Conservation (phyloP, 768 basidiomycete genomes). For the Tylopilus sp. region DNA sequence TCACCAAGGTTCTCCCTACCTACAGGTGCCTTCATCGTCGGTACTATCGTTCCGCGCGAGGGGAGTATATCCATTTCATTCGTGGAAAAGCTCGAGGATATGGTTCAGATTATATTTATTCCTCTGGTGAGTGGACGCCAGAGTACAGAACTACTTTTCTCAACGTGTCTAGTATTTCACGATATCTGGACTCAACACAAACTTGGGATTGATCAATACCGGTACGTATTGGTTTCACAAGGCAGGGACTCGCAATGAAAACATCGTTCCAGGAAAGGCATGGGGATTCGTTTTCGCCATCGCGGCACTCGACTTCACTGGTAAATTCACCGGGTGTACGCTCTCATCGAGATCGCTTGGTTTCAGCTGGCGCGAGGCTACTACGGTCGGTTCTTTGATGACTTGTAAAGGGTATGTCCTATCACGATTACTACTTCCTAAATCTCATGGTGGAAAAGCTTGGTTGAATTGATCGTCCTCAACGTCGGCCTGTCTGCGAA, state of each 20-base stretch:
- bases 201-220: slow-evolving; percentile 79
- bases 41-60: slow-evolving; percentile 81
- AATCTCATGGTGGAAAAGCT: slow-evolving; percentile 37
- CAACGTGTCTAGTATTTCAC: slow-evolving; percentile 75
- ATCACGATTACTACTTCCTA: not conserved
- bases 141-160: not conserved
- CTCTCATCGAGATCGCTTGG: slow-evolving; percentile 64
- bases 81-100: slow-evolving; percentile 93
- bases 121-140: slow-evolving; percentile 61
- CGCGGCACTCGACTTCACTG: slow-evolving; percentile 70
- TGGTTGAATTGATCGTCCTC: slow-evolving; percentile 93
- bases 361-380: slow-evolving; percentile 78
- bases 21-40: slow-evolving; percentile 77
- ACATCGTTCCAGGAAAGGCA: slow-evolving; percentile 51
- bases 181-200: slow-evolving; percentile 86
- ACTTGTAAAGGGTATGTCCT: slow-evolving; percentile 83
- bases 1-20: not conserved
- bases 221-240: slow-evolving; percentile 37
- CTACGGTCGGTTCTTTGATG: slow-evolving; percentile 90
- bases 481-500: slow-evolving; percentile 85
- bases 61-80: slow-evolving; percentile 81
- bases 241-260: not conserved
- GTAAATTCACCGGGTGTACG: slow-evolving; percentile 86
- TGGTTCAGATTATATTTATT: slow-evolving; percentile 86
- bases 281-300: slow-evolving; percentile 90